Base-by-base conservation (phyloP, 2,329 filamentous ascomycete genomes). In the Cadophora malorum region DNA sequence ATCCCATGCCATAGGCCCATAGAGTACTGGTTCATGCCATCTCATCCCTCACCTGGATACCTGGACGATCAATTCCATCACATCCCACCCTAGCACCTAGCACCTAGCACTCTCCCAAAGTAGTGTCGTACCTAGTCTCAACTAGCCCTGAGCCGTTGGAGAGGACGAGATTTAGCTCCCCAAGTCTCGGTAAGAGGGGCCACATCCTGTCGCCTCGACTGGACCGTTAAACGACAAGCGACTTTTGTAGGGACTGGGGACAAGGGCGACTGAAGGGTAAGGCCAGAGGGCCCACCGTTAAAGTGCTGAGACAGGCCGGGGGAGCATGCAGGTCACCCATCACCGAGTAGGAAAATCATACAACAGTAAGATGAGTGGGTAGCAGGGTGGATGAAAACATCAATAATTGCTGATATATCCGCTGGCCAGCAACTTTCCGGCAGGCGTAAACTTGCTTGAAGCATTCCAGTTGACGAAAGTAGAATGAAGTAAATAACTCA, bases 101-200 rank as follows among this genome's bases (percentile, higher is more conserved):
- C n/a, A 38, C 31, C 28, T 35, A 21, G 14, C 35, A 28, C 28
- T 2, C 10, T 45, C 41, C 10, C 16, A 14, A 45, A 45, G 41
- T 45, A 45, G 16, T 19, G 4, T 45, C 14, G 41, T 45, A 45
- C 1, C 12, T 45, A 19, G 41, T 45, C 41, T 45, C 10, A 5
- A 16, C 41, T 45, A 45, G 41, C 41, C 41, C 41, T 14, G 35
- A 59, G 35, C 56, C 56, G 56, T 41, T 41, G 56, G 21, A 41
- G 56, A 59, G 56, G 56, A 59, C 56, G 56, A 59, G 56, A 59
- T 59, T 59, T 62, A 62, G 59, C 59, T 62, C 16, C 25, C 45
- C 38, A 62, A 62, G 59, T 25, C 59, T 62, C 45, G 45, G 59
- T 49, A 62, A 49, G 59, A 50, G 25, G 41, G 59, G 21, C 23